Conservation (phyloP, 2,329 filamentous ascomycete genomes). For the Fusarium sp. region DNA sequence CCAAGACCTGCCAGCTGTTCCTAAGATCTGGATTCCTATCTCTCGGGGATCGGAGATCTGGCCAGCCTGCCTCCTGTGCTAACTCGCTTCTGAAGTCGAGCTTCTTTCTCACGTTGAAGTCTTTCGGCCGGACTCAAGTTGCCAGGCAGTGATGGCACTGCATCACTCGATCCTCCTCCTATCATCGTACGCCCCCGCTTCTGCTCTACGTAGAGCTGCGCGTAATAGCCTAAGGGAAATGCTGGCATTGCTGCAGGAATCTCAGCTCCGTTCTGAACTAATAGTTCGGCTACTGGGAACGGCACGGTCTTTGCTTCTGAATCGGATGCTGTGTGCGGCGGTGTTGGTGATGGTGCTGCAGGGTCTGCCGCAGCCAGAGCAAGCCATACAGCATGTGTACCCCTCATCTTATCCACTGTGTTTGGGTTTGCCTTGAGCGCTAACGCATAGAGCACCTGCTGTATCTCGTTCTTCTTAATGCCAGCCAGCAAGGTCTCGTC, state of each 20-base stretch:
- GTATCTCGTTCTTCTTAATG: conserved; percentile 96
- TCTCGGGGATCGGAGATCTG: conserved; percentile 72
- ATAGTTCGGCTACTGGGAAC: conserved; percentile 90
- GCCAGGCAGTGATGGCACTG: conserved; percentile 70
- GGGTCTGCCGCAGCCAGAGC: conserved; percentile 94
- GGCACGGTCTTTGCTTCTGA: conserved; percentile 68
- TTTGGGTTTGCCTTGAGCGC: conserved; percentile 91
- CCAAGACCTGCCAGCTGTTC: conserved; percentile 55
- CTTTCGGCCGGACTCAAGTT: conserved; percentile 60
- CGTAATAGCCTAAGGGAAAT: conserved; percentile 84
- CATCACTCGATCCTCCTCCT: conserved; percentile 64
- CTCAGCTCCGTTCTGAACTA: conserved; percentile 93
- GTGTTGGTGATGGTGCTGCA: conserved; percentile 73
- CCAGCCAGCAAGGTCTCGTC: conserved; percentile 92
- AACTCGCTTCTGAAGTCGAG: conserved; percentile 80
- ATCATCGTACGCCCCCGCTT: conserved; percentile 67
- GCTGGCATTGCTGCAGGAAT: conserved; percentile 81
- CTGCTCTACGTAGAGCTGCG: conserved; percentile 86
- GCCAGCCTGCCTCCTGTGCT: conserved; percentile 81
- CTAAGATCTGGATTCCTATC: conserved; percentile 62
- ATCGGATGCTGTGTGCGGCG: conserved; percentile 58
- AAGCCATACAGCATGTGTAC: conserved; percentile 89
- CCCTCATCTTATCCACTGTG: conserved; percentile 83
- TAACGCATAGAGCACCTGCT: conserved; percentile 90
- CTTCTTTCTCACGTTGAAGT: conserved; percentile 72